Conservation (phyloP, 768 basidiomycete genomes). For the Mycena pura region DNA sequence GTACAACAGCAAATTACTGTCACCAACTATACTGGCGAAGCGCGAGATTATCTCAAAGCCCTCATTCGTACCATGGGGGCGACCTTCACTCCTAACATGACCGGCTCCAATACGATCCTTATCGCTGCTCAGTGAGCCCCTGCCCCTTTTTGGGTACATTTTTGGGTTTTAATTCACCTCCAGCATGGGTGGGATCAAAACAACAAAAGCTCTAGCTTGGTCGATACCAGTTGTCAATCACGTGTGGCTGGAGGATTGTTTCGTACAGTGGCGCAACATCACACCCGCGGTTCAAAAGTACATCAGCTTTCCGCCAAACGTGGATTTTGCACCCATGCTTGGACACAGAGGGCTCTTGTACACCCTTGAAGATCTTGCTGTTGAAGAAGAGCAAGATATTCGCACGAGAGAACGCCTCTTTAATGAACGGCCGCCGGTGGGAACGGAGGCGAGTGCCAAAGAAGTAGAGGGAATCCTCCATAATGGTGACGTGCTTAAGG, state of each 20-base stretch:
- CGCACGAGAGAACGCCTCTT: background rate
- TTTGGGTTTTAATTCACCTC: background rate
- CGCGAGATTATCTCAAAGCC: constrained; percentile 87
- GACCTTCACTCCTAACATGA: constrained; percentile 83
- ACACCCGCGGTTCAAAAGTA: constrained; percentile 72
- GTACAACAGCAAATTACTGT: constrained; percentile 72
- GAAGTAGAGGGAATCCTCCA: constrained; percentile 36
- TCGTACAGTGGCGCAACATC: constrained; percentile 76
- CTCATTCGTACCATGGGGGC: constrained; percentile 81
- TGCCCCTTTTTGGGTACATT: background rate
- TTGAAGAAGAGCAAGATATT: constrained; percentile 27
- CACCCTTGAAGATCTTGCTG: constrained; percentile 13
- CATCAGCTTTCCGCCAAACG: constrained; percentile 67
- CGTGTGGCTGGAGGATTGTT: constrained; percentile 91
- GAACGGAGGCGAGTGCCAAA: constrained; percentile 39
- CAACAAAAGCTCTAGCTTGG: constrained; percentile 78
- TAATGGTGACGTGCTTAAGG: constrained; percentile 10
- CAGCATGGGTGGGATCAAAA: constrained; percentile 63
- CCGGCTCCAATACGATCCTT: constrained; percentile 75
- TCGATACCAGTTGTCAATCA: constrained; percentile 89
- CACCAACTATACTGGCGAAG: constrained; percentile 88
- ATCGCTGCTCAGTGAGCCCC: constrained; percentile 81
- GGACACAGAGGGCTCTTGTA: constrained; percentile 47
- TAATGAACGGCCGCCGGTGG: constrained; percentile 25
- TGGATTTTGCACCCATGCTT: constrained; percentile 63